Base-by-base conservation (phyloP, 2,329 filamentous ascomycete genomes). In the Arthrinium puccinioides region DNA sequence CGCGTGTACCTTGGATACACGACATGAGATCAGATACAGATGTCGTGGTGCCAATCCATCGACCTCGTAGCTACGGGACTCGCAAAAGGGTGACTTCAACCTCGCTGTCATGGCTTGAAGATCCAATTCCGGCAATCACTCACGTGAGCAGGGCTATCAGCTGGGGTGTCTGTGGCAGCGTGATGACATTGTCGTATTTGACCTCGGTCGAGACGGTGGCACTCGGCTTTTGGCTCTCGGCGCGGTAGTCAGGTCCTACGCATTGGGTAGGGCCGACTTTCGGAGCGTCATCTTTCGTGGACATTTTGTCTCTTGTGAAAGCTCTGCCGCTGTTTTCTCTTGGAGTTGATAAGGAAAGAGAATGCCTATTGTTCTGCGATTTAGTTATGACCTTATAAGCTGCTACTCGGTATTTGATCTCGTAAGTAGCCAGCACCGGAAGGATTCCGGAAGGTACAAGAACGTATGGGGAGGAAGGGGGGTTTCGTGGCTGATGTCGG, bases 121-220 rank as follows among this genome's bases (percentile, higher is more conserved):
- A 15, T 24, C 44, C 32, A 13, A 43, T 47, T 40, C 36, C 38
- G 49, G 48, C 45, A 54, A 48, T 26, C 20, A 79, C 88, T 72
- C 79, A 96, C 92, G 92, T 96, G 64, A 98, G 76, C 48, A 98
- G 76, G 47, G 92, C 89, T 66, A 98, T 98, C 48, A 98, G 76
- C 70, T 98, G 92, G 33, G 92, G 89, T 9, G 92, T 96, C 66
- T 97, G 92, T 21, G 85, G 77, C 31, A 98, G 72, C 47, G 94
- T 84, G 58, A 88, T 83, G 47, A 98, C 87, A 69, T 94, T 96
- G 44, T 88, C 82, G 54, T 87, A 82, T 30, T 79, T 66, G 26
- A 96, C 80, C 42, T 79, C 74, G 39, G 81, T 89, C 10, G 92
- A 98, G 28, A 97, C 84, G 3, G 89, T 97, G 10, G 88, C 88